Evolutionary conservation across 2,329 filamentous ascomycete species (phyloP).

Genomic region (Westerdykella sp.): DNA sequence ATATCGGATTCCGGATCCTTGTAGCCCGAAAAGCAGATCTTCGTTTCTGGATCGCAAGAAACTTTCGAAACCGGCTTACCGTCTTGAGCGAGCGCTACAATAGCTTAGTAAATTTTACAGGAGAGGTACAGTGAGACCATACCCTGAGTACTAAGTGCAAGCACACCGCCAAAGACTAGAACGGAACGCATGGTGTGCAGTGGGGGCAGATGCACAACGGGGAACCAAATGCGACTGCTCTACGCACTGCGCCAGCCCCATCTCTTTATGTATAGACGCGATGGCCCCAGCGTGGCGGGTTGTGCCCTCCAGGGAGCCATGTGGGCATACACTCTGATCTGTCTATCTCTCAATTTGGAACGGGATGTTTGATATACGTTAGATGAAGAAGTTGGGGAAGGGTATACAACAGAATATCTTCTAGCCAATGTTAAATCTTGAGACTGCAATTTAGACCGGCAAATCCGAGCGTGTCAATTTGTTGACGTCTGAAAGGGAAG

Average conservation of each 20-base stretch:
- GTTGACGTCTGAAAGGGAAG: slow-evolving; percentile 9
- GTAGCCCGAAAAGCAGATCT: slow-evolving; percentile 29
- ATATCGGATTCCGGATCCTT: slow-evolving; percentile 23
- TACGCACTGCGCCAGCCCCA: slow-evolving; percentile 4
- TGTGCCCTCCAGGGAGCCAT: slow-evolving; percentile 8
- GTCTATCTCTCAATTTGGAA: slow-evolving; percentile 13
- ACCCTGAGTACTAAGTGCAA: slow-evolving; percentile 24
- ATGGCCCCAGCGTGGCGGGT: slow-evolving; percentile 8
- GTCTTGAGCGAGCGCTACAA: slow-evolving; percentile 23
- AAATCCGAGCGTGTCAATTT: slow-evolving; percentile 11
- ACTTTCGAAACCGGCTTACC: slow-evolving; percentile 25
- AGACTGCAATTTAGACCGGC: slow-evolving; percentile 16
- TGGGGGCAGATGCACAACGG: slow-evolving; percentile 3
- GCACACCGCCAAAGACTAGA: slow-evolving; percentile 22
- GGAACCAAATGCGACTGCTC: slow-evolving; percentile 5
- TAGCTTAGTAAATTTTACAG: slow-evolving; percentile 6
- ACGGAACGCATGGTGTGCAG: slow-evolving; percentile 22
- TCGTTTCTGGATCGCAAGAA: slow-evolving; percentile 25
- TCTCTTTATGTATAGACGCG: slow-evolving; percentile 16
- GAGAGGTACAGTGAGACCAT: slow-evolving; percentile 1
- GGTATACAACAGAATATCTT: slow-evolving; percentile 8
- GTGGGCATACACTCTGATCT: slow-evolving; percentile 8
- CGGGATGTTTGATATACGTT: slow-evolving; percentile 10
- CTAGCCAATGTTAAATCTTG: slow-evolving; percentile 16
- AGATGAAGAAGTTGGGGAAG: slow-evolving; percentile 20